Conservation (phyloP, 148 eudicot genomes). For the Chenopodium quinoa region DNA sequence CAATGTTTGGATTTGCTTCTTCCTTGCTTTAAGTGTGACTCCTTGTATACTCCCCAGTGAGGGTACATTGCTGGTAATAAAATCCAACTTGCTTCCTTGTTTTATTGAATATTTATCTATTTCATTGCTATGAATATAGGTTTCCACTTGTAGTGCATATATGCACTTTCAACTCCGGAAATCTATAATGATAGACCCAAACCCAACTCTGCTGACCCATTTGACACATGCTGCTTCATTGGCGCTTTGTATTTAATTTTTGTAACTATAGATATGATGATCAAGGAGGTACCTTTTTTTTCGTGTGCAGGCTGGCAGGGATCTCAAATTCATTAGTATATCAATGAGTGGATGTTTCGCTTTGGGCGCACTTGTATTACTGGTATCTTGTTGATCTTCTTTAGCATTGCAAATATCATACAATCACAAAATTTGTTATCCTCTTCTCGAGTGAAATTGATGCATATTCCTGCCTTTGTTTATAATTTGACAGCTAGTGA, state of each 20-base stretch:
- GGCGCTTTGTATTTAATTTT: not conserved
- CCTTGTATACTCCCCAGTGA: slow-evolving; percentile 83
- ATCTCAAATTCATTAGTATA: slow-evolving; percentile 69
- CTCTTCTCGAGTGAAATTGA: not conserved
- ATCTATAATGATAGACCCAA: not conserved
- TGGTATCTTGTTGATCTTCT: slow-evolving; percentile 44
- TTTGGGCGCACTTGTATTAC: slow-evolving; percentile 59
- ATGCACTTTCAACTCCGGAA: not conserved
- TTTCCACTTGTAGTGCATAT: not conserved
- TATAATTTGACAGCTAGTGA: slow-evolving; percentile 41
- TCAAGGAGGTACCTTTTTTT: not conserved
- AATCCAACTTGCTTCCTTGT: not conserved
- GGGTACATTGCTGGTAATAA: slow-evolving; percentile 85
- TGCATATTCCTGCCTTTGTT: not conserved
- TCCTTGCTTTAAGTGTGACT: slow-evolving; percentile 64
- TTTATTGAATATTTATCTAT: no score
- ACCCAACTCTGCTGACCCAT: not conserved
- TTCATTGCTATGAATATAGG: not conserved
- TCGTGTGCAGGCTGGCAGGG: slow-evolving; percentile 77
- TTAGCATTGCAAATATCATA: not conserved
- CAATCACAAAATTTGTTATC: not conserved
- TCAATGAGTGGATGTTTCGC: slow-evolving; percentile 70
- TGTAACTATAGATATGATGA: not conserved
- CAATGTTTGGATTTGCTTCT: slow-evolving; percentile 65
- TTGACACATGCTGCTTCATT: not conserved